A percentile compares a stretch with the other conserved stretches of the same genome.
Evolutionary conservation across 1,284 basidiomycete species (phyloP).

Genomic region (Cryptococcus sp.): DNA sequence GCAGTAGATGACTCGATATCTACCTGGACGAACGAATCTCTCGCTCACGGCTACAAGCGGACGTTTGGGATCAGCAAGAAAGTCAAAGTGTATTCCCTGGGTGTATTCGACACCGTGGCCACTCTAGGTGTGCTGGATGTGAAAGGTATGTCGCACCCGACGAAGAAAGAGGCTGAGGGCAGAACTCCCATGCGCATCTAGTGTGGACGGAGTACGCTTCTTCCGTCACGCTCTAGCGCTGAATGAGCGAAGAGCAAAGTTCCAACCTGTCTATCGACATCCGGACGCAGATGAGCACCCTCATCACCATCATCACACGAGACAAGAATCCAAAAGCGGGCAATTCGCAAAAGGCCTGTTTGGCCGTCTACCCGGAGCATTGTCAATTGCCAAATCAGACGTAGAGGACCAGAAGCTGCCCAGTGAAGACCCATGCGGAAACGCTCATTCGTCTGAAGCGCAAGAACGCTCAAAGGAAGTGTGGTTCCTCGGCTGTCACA

Average conservation of each 20-base stretch:
- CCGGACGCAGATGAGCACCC: constrained; percentile 1
- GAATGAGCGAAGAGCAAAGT: constrained; percentile 47
- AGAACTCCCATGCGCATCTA: constrained; percentile 30
- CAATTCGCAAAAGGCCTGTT: background rate
- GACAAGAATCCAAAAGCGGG: background rate
- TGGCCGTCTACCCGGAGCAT: background rate
- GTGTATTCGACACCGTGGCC: constrained; percentile 33
- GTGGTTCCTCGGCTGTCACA: constrained; percentile 42
- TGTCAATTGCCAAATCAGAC: background rate
- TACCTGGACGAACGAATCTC: background rate
- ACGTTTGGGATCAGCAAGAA: constrained; percentile 28
- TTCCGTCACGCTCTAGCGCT: constrained; percentile 50
- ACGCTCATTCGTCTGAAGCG: background rate
- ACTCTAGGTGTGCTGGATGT: constrained; percentile 13
- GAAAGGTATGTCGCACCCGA: constrained; percentile 4
- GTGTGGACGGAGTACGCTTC: constrained; percentile 30
- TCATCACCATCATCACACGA: no score
- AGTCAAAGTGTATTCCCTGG: constrained; percentile 46
- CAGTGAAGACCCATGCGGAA: background rate
- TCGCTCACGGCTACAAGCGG: constrained; percentile 20
- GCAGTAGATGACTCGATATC: no score
- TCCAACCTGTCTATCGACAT: constrained; percentile 35
- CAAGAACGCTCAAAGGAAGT: constrained; percentile 23
- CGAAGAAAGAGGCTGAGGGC: background rate
- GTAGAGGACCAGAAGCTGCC: background rate